Evolutionary conservation across 2,329 filamentous ascomycete genomes (phyloP).

Genomic region (Aphanocladium album): DNA sequence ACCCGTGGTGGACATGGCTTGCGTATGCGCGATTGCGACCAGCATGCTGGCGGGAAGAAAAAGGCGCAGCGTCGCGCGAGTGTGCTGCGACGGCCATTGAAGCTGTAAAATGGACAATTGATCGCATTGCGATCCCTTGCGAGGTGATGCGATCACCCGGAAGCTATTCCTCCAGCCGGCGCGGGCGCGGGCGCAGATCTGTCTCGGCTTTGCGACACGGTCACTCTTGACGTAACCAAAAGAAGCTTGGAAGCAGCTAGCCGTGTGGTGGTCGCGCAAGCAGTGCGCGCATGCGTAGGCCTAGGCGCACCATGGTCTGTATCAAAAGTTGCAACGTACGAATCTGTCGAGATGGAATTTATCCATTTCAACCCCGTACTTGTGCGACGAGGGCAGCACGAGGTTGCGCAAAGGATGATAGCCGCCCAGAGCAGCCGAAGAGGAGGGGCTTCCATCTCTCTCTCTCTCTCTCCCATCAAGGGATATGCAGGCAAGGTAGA

Average conservation of each 20-base stretch:
- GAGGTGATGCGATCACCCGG: slow-evolving; percentile 5
- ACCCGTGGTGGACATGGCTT: not conserved
- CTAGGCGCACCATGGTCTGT: no score
- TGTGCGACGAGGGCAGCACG: not conserved
- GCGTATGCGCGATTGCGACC: not conserved
- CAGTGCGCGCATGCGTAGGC: no score
- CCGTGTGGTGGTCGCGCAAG: no score
- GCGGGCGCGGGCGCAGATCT: not conserved
- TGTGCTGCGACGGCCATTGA: not conserved
- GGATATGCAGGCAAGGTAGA: not conserved
- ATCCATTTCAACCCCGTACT: no score
- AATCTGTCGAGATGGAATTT: no score
- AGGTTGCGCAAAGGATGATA: slow-evolving; percentile 6
- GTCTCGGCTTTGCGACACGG: not conserved
- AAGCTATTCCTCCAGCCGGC: no score
- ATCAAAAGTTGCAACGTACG: no score
- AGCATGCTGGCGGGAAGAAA: not conserved
- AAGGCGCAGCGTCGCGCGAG: no score
- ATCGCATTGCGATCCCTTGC: not conserved
- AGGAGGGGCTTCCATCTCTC: not conserved
- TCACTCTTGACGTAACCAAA: not conserved
- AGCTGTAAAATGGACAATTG: not conserved
- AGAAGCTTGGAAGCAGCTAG: no score
- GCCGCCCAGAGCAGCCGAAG: not conserved
- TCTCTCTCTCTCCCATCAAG: no score